Conservation (phyloP, 345 rosid species). For the Pelargonium nanum region DNA sequence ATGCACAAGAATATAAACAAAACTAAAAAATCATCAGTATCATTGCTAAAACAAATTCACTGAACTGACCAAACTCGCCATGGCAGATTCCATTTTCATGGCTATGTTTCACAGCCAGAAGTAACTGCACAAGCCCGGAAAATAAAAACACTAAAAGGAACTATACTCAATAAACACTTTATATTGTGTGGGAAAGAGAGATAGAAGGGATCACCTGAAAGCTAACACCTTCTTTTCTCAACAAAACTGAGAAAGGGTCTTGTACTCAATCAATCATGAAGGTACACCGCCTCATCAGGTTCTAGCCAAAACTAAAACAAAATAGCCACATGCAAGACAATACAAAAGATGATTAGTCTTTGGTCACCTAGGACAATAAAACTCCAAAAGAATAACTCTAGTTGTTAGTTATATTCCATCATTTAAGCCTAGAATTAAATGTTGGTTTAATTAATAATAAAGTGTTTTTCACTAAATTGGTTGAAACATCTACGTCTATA, state of each 20-base stretch:
- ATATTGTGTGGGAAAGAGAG: not conserved
- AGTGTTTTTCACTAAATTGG: too few relatives aligned
- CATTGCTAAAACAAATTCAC: not conserved
- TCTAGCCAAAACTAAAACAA: constrained; percentile 86
- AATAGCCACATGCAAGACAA: not conserved
- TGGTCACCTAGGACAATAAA: too few relatives aligned
- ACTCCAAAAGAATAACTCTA: too few relatives aligned
- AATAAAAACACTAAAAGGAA: constrained; percentile 5
- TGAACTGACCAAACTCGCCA: constrained; percentile 41
- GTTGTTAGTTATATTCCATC: too few relatives aligned
- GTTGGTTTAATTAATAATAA: too few relatives aligned
- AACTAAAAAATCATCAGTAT: not conserved
- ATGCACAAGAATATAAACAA: constrained; percentile 10
- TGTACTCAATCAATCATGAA: constrained; percentile 87
- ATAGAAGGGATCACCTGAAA: constrained; percentile 54
- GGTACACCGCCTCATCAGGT: constrained; percentile 73
- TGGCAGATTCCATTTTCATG: constrained; percentile 91
- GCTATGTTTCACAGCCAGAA: constrained; percentile 86
- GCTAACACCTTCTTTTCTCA: constrained; percentile 93
- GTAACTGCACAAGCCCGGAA: constrained; percentile 51
- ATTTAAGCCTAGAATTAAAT: not conserved
- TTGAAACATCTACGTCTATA: too few relatives aligned
- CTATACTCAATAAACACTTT: not conserved
- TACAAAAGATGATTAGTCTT: not conserved
- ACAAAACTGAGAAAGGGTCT: constrained; percentile 82